These are phyloP conservation scores for Bryopsis sp. DNA, from an alignment of 139 green algal genomes.

Conservation along the genomic window DNA sequence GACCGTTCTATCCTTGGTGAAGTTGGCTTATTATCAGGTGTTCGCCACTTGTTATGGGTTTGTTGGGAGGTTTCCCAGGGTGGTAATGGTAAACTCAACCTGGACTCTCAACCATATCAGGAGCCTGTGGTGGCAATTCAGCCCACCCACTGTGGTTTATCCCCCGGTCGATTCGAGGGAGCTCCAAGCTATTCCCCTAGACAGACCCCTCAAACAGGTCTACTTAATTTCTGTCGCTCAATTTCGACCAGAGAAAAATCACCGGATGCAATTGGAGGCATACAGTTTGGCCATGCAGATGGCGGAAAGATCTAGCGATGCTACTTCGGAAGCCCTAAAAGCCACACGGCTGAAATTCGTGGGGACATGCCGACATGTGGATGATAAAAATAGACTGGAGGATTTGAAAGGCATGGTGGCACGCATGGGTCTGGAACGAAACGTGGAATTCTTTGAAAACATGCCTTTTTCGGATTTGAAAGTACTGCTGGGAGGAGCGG, in stretches of 20 bases:
- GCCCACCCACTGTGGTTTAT: constrained; percentile 49
- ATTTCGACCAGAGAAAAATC: constrained; percentile 94
- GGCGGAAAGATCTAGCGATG: neutral
- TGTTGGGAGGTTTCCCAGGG: constrained; percentile 34
- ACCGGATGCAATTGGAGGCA: constrained; percentile 54
- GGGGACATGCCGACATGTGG: constrained; percentile 54
- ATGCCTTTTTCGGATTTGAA: constrained; percentile 57
- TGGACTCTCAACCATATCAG: constrained; percentile 86
- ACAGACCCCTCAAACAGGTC: constrained; percentile 61
- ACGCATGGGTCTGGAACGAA: constrained; percentile 29
- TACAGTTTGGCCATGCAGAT: constrained; percentile 29
- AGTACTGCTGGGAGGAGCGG: constrained; percentile 62
- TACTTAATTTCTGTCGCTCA: constrained; percentile 83
- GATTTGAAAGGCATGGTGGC: constrained; percentile 32
- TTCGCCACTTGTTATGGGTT: constrained; percentile 67
- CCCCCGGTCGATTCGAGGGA: constrained; percentile 73
- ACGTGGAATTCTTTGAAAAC: constrained; percentile 59
- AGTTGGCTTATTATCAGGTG: constrained; percentile 80
- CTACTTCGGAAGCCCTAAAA: constrained; percentile 36
- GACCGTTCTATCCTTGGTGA: constrained; percentile 40
- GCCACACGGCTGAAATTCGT: constrained; percentile 57
- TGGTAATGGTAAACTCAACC: constrained; percentile 84
- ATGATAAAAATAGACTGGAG: constrained; percentile 48
- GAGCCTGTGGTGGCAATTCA: constrained; percentile 57
- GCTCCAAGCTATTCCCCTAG: constrained; percentile 67